Evolutionary conservation across 176 grass and related monocot genomes (phyloP).

Genomic region (Melocanna baccifera): DNA sequence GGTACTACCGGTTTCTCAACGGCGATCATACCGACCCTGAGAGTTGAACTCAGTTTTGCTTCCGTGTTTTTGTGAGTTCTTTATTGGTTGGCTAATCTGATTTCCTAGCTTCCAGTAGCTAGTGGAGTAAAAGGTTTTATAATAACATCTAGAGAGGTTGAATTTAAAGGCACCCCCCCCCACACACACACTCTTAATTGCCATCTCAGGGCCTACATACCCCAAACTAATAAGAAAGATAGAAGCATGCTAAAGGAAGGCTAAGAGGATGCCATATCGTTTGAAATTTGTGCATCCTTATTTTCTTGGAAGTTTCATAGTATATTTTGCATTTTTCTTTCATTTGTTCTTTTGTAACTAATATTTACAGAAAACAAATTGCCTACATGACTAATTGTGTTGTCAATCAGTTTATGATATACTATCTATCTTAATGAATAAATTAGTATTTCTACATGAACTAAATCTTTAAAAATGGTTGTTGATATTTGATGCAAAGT

Average conservation of each 20-base stretch:
- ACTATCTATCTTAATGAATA: background rate
- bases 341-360: background rate
- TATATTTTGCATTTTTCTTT: background rate
- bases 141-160: too few species aligned
- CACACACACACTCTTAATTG: too few species aligned
- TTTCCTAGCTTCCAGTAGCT: too few species aligned
- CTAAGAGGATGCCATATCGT: background rate
- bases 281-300: background rate
- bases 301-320: background rate
- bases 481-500: constrained; percentile 10
- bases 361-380: background rate
- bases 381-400: background rate
- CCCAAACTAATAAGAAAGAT: background rate
- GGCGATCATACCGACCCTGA: too few species aligned
- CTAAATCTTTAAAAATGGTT: constrained; percentile 16
- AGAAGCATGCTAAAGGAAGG: background rate
- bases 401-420: background rate
- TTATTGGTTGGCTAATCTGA: too few species aligned
- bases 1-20: too few species aligned
- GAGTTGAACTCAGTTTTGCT: too few species aligned
- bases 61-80: too few species aligned
- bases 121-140: too few species aligned
- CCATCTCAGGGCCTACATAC: too few species aligned
- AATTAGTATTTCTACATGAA: background rate
- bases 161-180: too few species aligned